Conservation (phyloP, 1,139 yeast species). For the Debaryomyces udenii region DNA sequence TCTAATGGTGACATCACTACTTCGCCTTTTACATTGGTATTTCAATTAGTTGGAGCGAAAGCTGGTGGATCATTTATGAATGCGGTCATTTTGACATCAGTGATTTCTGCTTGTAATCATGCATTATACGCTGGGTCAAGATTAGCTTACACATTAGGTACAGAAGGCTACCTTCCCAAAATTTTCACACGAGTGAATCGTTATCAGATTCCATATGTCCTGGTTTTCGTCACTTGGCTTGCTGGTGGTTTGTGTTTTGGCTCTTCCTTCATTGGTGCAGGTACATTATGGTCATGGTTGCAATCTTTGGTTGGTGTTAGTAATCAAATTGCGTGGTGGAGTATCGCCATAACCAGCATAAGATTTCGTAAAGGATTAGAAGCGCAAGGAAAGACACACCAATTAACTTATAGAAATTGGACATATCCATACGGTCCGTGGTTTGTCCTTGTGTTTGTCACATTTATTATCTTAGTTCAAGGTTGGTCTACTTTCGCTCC, state of each 20-base stretch:
- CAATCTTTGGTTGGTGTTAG: slow-evolving; percentile 49
- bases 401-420: slow-evolving; percentile 42
- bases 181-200: slow-evolving; percentile 38
- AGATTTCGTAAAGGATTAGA: slow-evolving; percentile 44
- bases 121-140: slow-evolving; percentile 49
- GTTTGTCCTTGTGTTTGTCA: slow-evolving; percentile 38
- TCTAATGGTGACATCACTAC: slow-evolving; percentile 48
- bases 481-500: slow-evolving; percentile 62
- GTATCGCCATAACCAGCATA: slow-evolving; percentile 42
- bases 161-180: slow-evolving; percentile 44
- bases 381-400: slow-evolving; percentile 39
- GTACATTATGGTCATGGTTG: slow-evolving; percentile 48
- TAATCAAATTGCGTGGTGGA: slow-evolving; percentile 47
- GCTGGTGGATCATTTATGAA: slow-evolving; percentile 49
- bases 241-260: slow-evolving; percentile 48
- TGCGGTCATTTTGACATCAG: slow-evolving; percentile 47
- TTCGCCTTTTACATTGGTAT: slow-evolving; percentile 68
- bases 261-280: slow-evolving; percentile 47
- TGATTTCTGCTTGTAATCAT: slow-evolving; percentile 51
- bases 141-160: slow-evolving; percentile 43
- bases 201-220: slow-evolving; percentile 42
- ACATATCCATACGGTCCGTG: slow-evolving; percentile 48
- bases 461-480: slow-evolving; percentile 42
- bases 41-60: slow-evolving; percentile 54
- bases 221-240: slow-evolving; percentile 44